A percentile compares a stretch with the other conserved stretches of the same genome.
Evolutionary conservation across 148 eudicot species (phyloP).

Genomic region (Polygonum maritimum): DNA sequence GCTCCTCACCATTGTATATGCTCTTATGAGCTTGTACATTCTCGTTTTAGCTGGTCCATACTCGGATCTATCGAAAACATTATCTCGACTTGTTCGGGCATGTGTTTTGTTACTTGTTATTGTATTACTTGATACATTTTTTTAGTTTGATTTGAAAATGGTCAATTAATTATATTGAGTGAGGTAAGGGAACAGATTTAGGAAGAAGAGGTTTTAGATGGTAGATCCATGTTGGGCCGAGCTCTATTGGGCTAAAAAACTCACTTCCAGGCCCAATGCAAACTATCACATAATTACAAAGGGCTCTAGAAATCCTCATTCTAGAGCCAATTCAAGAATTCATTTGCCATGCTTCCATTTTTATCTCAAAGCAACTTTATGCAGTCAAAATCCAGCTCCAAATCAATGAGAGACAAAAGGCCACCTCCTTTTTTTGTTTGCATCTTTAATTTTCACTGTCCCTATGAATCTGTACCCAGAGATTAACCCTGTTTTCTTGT

Average conservation of each 20-base stretch:
- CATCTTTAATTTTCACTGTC: not conserved
- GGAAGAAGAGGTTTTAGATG: too few species aligned
- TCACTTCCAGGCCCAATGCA: not conserved
- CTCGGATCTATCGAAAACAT: too few species aligned
- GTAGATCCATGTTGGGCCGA: not conserved
- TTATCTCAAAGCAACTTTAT: not conserved
- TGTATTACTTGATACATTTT: too few species aligned
- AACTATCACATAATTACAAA: not conserved
- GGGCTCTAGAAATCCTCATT: not conserved
- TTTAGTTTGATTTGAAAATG: too few species aligned
- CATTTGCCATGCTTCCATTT: not conserved
- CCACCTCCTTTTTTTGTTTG: not conserved
- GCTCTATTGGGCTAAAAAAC: not conserved
- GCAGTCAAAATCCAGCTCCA: not conserved
- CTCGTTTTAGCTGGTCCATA: too few species aligned
- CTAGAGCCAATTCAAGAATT: not conserved
- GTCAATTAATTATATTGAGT: too few species aligned
- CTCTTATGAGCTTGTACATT: too few species aligned
- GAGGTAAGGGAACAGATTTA: too few species aligned
- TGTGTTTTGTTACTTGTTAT: too few species aligned
- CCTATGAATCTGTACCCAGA: constrained; percentile 4
- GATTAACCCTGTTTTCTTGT: constrained; percentile 2
- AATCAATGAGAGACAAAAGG: not conserved
- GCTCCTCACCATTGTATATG: too few species aligned
- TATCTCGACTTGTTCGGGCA: too few species aligned